phyloP scores from a whole-genome alignment of 352 stramenopile species.

The Thalassiosira hispida region DNA sequence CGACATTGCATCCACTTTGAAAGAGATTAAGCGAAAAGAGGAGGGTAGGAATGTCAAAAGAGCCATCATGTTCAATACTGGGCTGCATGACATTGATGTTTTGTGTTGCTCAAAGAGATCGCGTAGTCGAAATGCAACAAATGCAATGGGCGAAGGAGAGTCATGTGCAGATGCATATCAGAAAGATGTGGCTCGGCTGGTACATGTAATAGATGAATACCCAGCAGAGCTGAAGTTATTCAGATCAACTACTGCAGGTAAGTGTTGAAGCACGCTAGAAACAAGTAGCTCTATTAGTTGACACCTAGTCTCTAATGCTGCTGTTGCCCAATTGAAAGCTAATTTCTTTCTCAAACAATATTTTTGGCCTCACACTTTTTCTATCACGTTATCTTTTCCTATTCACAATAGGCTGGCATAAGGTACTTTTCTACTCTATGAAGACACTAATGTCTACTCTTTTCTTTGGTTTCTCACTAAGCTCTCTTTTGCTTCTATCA shows the following conservation, averaged over 20 bases:
- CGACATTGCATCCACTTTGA: constrained; percentile 31
- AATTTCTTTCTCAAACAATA: too few relatives aligned
- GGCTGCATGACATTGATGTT: constrained; percentile 75
- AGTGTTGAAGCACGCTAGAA: too few relatives aligned
- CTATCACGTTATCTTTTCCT: background rate
- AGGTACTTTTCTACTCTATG: constrained; percentile 16
- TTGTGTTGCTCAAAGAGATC: constrained; percentile 66
- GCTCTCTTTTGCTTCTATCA: constrained; percentile 26
- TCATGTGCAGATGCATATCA: constrained; percentile 61
- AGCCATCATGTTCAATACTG: constrained; percentile 76
- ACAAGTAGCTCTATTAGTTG: too few relatives aligned
- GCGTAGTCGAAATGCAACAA: constrained; percentile 28
- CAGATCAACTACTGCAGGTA: constrained; percentile 69
- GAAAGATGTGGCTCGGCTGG: constrained; percentile 41
- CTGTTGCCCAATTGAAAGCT: too few relatives aligned
- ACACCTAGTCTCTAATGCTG: too few relatives aligned
- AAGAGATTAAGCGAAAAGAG: constrained; percentile 30
- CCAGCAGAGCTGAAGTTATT: constrained; percentile 66
- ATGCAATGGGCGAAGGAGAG: constrained; percentile 2
- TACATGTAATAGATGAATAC: constrained; percentile 47
- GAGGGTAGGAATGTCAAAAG: constrained; percentile 34
- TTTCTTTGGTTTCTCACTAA: background rate
- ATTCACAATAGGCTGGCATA: constrained; percentile 36
- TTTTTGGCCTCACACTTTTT: constrained; percentile 2
- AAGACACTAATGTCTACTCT: constrained; percentile 1